Evolutionary conservation across 2,329 filamentous ascomycete species (phyloP), one percentile per base, ranked within the genome.

Genomic region (Tolypocladium ophioglossoides): DNA sequence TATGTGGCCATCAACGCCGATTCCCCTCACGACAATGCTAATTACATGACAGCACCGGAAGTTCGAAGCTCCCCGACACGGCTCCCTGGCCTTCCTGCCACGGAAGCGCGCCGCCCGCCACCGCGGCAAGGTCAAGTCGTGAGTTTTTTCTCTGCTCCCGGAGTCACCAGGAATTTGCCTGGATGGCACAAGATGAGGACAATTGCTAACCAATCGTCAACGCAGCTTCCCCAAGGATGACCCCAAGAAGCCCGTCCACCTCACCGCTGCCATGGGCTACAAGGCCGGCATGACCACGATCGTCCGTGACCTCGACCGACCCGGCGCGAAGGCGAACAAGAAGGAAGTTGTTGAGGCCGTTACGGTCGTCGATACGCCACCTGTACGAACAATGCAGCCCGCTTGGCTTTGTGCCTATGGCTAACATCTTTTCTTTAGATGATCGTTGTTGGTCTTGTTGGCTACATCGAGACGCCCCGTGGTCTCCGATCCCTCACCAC

Each of bases 211-310:
- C 56, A 59, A 63, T 61, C 53, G 56, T 54, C 58, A 57, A 60
- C 55, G 67, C 72, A 95, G 90, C 78, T 99, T 99, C 86, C 94
- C 94, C 74, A 97, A 97, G 87, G 94, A 99, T 89, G 91, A 99
- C 84, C 82, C 91, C 72, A 97, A 97, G 89, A 95, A 97, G 87
- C 89, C 91, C 71, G 90, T 96, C 76, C 94, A 99, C 84, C 85
- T 99, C 71, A 99, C 94, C 63, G 94, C 94, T 72, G 79, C 90
- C 72, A 91, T 97, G 86, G 94, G 94, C 76, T 99, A 99, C 87
- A 99, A 99, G 90, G 94, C 94, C 74, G 94, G 94, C 77, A 99
- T 99, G 94, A 96, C 91, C 77, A 99, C 94, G 71, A 94, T 97
- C 78, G 94, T 99, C 75, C 92, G 94, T 79, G 92, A 96, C 78